Conservation (phyloP, 345 rosid genomes). For the Citrus australasica region DNA sequence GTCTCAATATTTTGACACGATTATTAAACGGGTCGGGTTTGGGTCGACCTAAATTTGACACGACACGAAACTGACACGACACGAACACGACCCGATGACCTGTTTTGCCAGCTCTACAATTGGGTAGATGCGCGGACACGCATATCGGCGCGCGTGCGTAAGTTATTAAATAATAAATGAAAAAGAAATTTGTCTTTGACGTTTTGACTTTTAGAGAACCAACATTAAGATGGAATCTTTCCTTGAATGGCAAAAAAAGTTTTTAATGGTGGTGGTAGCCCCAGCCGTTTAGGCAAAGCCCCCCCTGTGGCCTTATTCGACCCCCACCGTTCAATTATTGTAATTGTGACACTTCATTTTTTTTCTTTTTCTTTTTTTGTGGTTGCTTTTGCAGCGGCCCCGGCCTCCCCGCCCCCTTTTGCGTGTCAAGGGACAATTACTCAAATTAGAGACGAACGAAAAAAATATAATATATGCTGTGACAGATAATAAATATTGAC, state of each 20-base stretch:
- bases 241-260: constrained; percentile 26
- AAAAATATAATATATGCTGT: neutral
- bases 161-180: too few species aligned
- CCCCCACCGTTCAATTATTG: neutral
- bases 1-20: too few species aligned
- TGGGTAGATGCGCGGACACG: neutral
- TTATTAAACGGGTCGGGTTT: too few species aligned
- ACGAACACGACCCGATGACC: too few species aligned
- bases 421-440: neutral
- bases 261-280: neutral
- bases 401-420: neutral
- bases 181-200: neutral
- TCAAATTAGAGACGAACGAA: neutral
- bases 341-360: neutral
- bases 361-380: neutral
- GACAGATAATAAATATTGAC: neutral
- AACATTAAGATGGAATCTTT: constrained; percentile 27
- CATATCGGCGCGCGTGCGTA: neutral
- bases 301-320: neutral
- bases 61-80: too few species aligned
- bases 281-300: neutral
- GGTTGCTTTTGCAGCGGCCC: neutral
- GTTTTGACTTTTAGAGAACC: constrained; percentile 10
- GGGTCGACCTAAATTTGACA: too few species aligned
- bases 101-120: too few species aligned